A percentile compares a stretch with the other conserved stretches of the same genome.
phyloP scores from a whole-genome alignment of 2,329 filamentous ascomycete species.

The Colletotrichum tanaceti region DNA sequence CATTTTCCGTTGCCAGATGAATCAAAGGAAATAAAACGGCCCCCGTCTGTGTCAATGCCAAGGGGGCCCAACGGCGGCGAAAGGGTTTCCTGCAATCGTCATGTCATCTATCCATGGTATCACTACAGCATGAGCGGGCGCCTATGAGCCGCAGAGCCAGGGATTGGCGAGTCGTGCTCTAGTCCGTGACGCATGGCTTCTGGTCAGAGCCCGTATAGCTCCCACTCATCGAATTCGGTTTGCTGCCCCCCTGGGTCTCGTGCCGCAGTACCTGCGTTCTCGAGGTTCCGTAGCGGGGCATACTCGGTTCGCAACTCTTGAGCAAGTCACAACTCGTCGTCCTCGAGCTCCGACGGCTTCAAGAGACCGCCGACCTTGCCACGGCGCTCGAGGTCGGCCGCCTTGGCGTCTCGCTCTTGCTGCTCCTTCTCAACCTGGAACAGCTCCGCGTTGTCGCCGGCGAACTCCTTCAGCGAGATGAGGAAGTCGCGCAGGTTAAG shows the following conservation, averaged over 20 bases:
- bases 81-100: slow-evolving; percentile 41
- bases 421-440: slow-evolving; percentile 96
- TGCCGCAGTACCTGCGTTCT: slow-evolving; percentile 42
- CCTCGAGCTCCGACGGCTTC: slow-evolving; percentile 96
- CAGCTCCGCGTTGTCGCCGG: slow-evolving; percentile 93
- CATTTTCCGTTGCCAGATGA: slow-evolving; percentile 39
- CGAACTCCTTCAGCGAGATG: slow-evolving; percentile 96
- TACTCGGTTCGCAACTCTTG: slow-evolving; percentile 74
- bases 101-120: slow-evolving; percentile 42
- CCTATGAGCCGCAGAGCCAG: slow-evolving; percentile 39
- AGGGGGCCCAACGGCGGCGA: slow-evolving; percentile 28
- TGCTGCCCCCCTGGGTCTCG: slow-evolving; percentile 45
- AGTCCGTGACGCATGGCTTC: slow-evolving; percentile 39
- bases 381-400: slow-evolving; percentile 88
- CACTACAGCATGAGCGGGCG: slow-evolving; percentile 40
- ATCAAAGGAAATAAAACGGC: slow-evolving; percentile 37
- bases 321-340: slow-evolving; percentile 88
- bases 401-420: slow-evolving; percentile 84
- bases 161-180: slow-evolving; percentile 38
- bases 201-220: slow-evolving; percentile 69
- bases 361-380: slow-evolving; percentile 96
- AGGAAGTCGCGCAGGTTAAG: slow-evolving; percentile 96
- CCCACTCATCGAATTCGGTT: slow-evolving; percentile 70
- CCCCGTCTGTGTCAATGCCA: slow-evolving; percentile 31
- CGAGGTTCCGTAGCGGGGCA: slow-evolving; percentile 54